Evolutionary conservation across 805 yeast species (phyloP).

Genomic region (Ogataea kodamae): DNA sequence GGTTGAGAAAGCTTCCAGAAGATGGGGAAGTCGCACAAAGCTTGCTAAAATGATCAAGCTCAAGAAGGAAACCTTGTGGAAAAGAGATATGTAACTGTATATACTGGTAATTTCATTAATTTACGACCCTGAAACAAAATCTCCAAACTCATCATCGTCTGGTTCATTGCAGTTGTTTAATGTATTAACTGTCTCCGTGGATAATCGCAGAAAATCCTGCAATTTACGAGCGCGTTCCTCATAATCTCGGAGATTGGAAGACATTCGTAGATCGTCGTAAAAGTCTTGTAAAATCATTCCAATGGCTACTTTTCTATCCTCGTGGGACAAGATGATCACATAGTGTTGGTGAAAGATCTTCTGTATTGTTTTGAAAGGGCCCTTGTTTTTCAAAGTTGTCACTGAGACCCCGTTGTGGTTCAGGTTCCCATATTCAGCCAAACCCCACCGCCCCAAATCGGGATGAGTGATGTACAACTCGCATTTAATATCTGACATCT

Average conservation of each 20-base stretch:
- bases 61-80: constrained; percentile 25
- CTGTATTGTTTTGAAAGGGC: constrained; percentile 23
- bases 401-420: constrained; percentile 13
- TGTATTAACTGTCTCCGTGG: not conserved
- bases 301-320: constrained; percentile 18
- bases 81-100: constrained; percentile 21
- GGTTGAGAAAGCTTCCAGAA: constrained; percentile 21
- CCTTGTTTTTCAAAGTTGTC: constrained; percentile 13
- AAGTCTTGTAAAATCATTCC: constrained; percentile 28
- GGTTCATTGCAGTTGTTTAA: constrained; percentile 3
- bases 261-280: constrained; percentile 25
- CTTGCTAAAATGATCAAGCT: constrained; percentile 25
- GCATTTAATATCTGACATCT: constrained; percentile 16
- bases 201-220: constrained; percentile 6
- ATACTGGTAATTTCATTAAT: constrained; percentile 1
- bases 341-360: constrained; percentile 22
- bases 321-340: constrained; percentile 20
- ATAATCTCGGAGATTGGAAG: constrained; percentile 17
- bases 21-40: constrained; percentile 27
- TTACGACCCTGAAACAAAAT: constrained; percentile 22
- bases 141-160: constrained; percentile 28
- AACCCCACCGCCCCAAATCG: constrained; percentile 17
- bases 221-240: constrained; percentile 20
- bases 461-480: constrained; percentile 14
- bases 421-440: constrained; percentile 11